These are phyloP conservation scores for Scleroderma bovista DNA, from an alignment of 768 basidiomycete species.

Conservation along the genomic window DNA sequence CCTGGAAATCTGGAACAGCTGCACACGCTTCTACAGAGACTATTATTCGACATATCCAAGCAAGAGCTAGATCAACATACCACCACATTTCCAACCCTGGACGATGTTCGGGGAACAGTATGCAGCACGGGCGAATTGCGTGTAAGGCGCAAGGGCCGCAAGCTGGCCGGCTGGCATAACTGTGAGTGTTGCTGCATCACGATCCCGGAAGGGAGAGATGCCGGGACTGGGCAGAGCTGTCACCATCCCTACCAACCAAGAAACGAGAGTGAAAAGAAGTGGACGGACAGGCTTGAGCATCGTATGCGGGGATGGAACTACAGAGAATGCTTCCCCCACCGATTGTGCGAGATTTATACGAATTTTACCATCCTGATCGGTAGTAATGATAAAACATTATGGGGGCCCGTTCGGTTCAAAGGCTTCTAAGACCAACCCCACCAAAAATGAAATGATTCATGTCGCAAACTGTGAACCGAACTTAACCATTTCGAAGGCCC, in stretches of 20 bases:
- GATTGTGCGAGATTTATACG: too few relatives aligned
- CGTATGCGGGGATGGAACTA: too few relatives aligned
- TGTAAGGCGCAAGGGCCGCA: conserved; percentile 37
- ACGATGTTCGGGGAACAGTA: conserved; percentile 41
- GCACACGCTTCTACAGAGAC: conserved; percentile 23
- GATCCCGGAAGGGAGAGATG: neutral
- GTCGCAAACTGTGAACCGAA: too few relatives aligned
- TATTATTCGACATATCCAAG: neutral
- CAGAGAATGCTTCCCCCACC: too few relatives aligned
- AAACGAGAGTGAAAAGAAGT: too few relatives aligned
- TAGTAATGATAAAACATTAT: too few relatives aligned
- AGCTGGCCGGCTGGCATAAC: conserved; percentile 28
- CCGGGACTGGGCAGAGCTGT: neutral
- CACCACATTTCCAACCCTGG: conserved; percentile 41
- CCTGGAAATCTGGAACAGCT: conserved; percentile 37
- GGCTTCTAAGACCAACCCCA: too few relatives aligned
- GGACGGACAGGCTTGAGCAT: too few relatives aligned
- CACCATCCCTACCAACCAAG: neutral
- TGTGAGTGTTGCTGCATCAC: conserved; percentile 1
- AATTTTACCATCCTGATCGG: too few relatives aligned
- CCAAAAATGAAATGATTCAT: too few relatives aligned
- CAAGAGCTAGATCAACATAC: conserved; percentile 20
- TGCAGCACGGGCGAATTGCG: conserved; percentile 50
- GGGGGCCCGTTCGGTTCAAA: too few relatives aligned
- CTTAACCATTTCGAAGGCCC: too few relatives aligned